Evolutionary conservation across 148 eudicot species (phyloP).

Genomic region (Rhododendron mucronatum): DNA sequence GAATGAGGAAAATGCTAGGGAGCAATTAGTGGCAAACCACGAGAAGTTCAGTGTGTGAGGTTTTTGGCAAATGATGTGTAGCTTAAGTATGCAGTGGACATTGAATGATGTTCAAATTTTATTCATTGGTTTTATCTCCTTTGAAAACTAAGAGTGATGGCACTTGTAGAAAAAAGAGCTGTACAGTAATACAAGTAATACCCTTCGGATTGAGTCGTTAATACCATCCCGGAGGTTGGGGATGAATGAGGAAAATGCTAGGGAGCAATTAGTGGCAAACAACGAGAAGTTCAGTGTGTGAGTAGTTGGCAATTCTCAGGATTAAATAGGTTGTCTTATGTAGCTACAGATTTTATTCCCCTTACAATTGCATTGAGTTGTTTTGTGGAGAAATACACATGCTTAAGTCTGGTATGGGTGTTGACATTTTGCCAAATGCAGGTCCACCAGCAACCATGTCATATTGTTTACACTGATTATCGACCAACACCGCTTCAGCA

Average conservation of each 20-base stretch:
- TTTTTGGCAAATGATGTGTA: not conserved
- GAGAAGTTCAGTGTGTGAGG: not conserved
- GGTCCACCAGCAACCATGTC: constrained; percentile 99
- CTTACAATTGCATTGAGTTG: not conserved
- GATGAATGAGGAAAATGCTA: too few species aligned
- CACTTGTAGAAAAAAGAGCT: not conserved
- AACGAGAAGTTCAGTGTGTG: not conserved
- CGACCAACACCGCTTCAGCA: constrained; percentile 99
- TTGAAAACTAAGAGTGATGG: not conserved
- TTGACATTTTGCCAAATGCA: constrained; percentile 35
- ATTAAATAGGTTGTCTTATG: not conserved
- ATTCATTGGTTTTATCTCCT: not conserved
- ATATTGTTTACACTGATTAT: constrained; percentile 96
- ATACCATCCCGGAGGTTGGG: too few species aligned
- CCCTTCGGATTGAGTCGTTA: not conserved
- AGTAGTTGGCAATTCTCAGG: not conserved
- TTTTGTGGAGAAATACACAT: not conserved
- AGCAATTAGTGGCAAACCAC: not conserved
- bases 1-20: not conserved
- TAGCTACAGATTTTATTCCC: not conserved
- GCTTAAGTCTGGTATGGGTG: constrained; percentile 15
- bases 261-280: not conserved
- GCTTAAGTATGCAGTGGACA: not conserved
- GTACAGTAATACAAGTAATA: not conserved
- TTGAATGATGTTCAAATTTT: not conserved